Evolutionary conservation across 148 eudicot species (phyloP).

Genomic region (Rhododendron molle): DNA sequence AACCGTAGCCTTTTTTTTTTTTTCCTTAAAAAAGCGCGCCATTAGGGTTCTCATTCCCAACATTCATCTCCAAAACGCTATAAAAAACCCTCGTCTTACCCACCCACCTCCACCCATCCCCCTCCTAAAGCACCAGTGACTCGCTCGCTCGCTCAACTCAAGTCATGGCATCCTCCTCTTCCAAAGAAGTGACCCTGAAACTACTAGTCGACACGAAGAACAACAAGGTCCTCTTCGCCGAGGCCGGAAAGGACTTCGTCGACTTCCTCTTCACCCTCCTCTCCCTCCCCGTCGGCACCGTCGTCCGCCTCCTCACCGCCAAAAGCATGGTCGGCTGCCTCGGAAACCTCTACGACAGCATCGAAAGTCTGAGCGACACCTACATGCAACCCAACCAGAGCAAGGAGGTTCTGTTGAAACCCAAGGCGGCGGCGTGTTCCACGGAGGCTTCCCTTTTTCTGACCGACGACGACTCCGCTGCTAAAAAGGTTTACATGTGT

Average conservation of each 20-base stretch:
- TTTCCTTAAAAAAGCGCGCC: not conserved
- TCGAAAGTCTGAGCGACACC: not conserved
- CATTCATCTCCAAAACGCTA: not conserved
- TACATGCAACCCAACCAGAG: not conserved
- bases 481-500: not conserved
- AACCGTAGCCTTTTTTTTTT: no score
- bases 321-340: not conserved
- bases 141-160: not conserved
- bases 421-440: not conserved
- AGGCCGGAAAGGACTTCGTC: not conserved
- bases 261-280: constrained; percentile 1
- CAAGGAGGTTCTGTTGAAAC: not conserved
- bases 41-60: not conserved
- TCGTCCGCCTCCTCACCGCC: not conserved
- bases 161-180: not conserved
- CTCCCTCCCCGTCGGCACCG: not conserved
- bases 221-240: constrained; percentile 7
- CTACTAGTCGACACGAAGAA: not conserved
- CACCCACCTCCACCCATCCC: no score
- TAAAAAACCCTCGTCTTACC: not conserved
- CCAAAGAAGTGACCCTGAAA: not conserved
- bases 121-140: not conserved
- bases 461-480: not conserved
- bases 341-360: not conserved
- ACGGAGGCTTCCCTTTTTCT: not conserved